Evolutionary conservation across 2,329 filamentous ascomycete species (phyloP).

Genomic region (Botrytis medusae): DNA sequence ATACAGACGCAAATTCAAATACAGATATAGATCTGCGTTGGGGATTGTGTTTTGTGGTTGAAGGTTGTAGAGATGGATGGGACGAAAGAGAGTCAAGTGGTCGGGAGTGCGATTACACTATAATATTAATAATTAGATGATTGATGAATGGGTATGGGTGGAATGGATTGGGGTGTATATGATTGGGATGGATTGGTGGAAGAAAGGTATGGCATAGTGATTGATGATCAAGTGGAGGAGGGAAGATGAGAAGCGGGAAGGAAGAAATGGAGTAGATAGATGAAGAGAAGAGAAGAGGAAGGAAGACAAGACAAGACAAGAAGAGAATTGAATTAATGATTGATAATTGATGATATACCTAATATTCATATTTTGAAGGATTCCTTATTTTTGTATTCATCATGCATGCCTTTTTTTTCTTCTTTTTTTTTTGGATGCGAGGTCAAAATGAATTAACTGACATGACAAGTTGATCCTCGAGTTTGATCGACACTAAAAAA

Average conservation of each 20-base stretch:
- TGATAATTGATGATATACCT: neutral
- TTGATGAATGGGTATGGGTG: constrained; percentile 1
- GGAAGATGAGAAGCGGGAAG: neutral
- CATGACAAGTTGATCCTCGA: neutral
- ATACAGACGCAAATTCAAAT: neutral
- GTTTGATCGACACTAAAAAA: neutral
- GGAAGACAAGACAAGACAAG: neutral
- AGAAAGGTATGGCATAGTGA: neutral
- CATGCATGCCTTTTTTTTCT: neutral
- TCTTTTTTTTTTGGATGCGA: neutral
- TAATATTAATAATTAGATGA: constrained; percentile 21
- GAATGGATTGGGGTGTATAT: constrained; percentile 13
- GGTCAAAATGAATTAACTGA: neutral
- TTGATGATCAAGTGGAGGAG: neutral
- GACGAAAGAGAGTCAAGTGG: neutral
- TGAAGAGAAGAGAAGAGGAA: neutral
- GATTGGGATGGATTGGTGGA: constrained; percentile 14
- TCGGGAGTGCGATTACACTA: neutral
- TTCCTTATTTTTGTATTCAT: neutral
- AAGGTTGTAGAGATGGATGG: neutral
- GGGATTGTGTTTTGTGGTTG: neutral
- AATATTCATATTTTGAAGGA: neutral
- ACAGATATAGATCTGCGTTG: neutral
- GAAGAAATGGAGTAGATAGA: constrained; percentile 5
- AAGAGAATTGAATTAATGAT: constrained; percentile 7